A percentile compares a stretch with the other conserved stretches of the same genome.
Evolutionary conservation across 164 flowering plant genomes (phyloP).

Genomic region (Vitis amurensis): DNA sequence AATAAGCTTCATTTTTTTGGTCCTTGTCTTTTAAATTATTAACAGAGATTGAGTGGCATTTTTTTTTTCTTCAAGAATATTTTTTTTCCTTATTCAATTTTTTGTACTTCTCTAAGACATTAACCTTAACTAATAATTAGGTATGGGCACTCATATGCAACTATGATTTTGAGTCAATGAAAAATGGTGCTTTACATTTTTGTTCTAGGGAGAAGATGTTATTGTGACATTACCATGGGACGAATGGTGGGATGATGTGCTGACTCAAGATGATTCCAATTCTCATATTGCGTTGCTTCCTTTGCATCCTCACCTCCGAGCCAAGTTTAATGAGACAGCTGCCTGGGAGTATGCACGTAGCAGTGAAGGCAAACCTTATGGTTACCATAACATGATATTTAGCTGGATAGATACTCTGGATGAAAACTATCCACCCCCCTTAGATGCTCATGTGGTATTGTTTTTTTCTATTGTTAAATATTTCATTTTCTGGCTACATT

Average conservation of each 20-base stretch:
- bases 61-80: too few species aligned
- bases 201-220: constrained; percentile 82
- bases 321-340: constrained; percentile 88
- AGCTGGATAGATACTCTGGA: constrained; percentile 94
- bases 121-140: background rate
- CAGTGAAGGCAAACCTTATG: constrained; percentile 82
- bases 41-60: too few species aligned
- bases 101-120: background rate
- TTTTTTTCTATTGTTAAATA: background rate
- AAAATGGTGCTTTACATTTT: constrained; percentile 5
- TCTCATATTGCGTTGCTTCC: constrained; percentile 97
- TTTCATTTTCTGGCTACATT: background rate
- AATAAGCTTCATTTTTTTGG: too few species aligned
- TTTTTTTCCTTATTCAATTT: background rate
- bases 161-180: background rate
- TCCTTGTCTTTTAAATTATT: too few species aligned
- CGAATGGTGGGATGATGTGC: constrained; percentile 96
- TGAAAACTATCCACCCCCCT: constrained; percentile 86
- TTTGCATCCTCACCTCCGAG: constrained; percentile 80
- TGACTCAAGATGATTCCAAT: constrained; percentile 84
- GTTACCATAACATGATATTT: constrained; percentile 94
- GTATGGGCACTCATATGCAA: background rate
- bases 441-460: constrained; percentile 91
- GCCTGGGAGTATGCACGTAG: constrained; percentile 96
- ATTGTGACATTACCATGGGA: constrained; percentile 91